These are phyloP conservation scores for Alternaria triticimaculans DNA, from an alignment of 2,329 filamentous ascomycete species.

Conservation along the genomic window DNA sequence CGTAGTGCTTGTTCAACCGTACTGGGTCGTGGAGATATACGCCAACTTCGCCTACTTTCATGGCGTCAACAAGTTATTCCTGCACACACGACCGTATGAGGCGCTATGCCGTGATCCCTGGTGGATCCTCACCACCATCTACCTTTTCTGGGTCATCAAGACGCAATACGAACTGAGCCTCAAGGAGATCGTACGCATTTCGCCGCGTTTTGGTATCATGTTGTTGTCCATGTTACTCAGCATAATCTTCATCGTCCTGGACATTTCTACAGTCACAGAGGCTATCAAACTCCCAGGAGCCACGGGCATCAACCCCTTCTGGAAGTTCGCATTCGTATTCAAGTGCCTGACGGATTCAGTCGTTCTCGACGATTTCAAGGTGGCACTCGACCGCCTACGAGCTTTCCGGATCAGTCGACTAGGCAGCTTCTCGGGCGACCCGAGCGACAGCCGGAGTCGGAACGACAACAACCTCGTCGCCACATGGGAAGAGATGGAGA, in stretches of 20 bases:
- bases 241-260: slow-evolving; percentile 66
- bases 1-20: slow-evolving; percentile 65
- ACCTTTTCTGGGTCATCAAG: slow-evolving; percentile 69
- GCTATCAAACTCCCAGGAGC: slow-evolving; percentile 50
- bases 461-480: slow-evolving; percentile 39
- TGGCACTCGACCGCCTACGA: slow-evolving; percentile 57
- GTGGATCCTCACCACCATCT: slow-evolving; percentile 69
- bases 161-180: slow-evolving; percentile 66
- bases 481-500: slow-evolving; percentile 45
- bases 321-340: slow-evolving; percentile 69
- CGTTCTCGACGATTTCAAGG: slow-evolving; percentile 73
- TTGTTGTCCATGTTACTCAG: slow-evolving; percentile 66
- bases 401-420: slow-evolving; percentile 53
- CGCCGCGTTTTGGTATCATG: slow-evolving; percentile 69
- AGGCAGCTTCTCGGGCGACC: slow-evolving; percentile 46
- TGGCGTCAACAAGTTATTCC: slow-evolving; percentile 60
- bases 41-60: slow-evolving; percentile 72
- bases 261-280: slow-evolving; percentile 65
- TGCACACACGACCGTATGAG: slow-evolving; percentile 64
- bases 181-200: slow-evolving; percentile 64
- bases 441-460: slow-evolving; percentile 41
- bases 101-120: slow-evolving; percentile 69
- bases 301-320: slow-evolving; percentile 70
- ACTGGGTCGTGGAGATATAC: slow-evolving; percentile 70
- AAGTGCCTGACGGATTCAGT: slow-evolving; percentile 72